Evolutionary conservation across 1,284 basidiomycete genomes (phyloP), one percentile per base, ranked within the genome.

Genomic region (Phylloporus sp.): DNA sequence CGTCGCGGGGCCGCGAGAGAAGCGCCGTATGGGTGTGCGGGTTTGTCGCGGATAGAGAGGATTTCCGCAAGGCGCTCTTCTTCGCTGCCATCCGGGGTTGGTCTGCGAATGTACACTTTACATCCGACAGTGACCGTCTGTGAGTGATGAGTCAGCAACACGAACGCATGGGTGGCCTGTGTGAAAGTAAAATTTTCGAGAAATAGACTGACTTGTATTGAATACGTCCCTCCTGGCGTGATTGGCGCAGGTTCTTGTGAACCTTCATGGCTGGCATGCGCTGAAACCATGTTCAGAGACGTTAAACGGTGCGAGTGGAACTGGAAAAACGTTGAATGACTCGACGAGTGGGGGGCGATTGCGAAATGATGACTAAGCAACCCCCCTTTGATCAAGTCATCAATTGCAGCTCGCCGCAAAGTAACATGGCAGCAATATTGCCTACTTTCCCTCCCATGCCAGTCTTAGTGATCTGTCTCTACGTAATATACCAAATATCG

Each of bases 21-120:
- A 27, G 63, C 23, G 39, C 84, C 82, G 75, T 91, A 93, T 1
- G 88, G 82, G 73, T 91, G 92, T 61, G 86, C 82, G 64, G 90
- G 90, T 80, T 93, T 93, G 77, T 96, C 94, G 63, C 96, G 91
- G 67, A 97, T 96, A 58, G 95, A 97, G 20, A 98, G 86, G 70
- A 98, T 92, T 83, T 98, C 96, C 23, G 96, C 97, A 67, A 95
- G 90, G 66, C 96, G 92, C 76, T 97, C 94, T 82, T 97, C 95
- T 57, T 85, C 83, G 74, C 90, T 85, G 32, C 92, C 93, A 73
- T 91, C 90, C 49, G 89, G 82, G 45, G 88, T 88, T 66, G 92
- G 91, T 73, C 96, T 92, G 65, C 88, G 88, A 71, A 97, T 94
- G 82, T 92, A 96, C 78, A 98, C 89, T 84, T 97, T 97, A 84